Base-by-base conservation (phyloP, 768 basidiomycete genomes). In the Lactarius pseudohatsudake region DNA sequence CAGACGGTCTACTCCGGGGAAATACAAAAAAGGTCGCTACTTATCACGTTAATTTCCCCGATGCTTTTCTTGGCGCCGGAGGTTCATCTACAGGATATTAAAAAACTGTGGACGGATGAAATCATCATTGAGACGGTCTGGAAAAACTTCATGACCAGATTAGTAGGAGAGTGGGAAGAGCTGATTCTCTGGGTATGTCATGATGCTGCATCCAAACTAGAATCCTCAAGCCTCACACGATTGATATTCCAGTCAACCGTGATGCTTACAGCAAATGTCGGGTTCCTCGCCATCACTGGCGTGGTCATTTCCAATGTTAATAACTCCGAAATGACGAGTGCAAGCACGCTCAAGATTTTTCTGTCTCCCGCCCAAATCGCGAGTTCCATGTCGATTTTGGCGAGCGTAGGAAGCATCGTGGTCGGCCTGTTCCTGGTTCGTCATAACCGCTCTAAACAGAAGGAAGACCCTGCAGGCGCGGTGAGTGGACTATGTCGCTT, bases 401-500 rank as follows among this genome's bases (percentile, higher is more conserved):
- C 77, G 3, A 84, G 81, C 64, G 75, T 84, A 20, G 83, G 82
- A 5, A 78, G 79, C 57, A 81, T 83, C 62, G 75, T 84, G 16
- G 66, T 82, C 18, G 80, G 81, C 2, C 74, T 85, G 28, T 71
- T 83, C 10, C 77, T 84, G 5, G 72, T 81, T 43, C 76, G 82
- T 22, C 79, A 81, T 62, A 77, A 78, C 64, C 74, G 78, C 40
- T 75, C 76, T 13, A 60, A 78, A 79, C 66, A 75, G 72, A 50
- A 73, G 72, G 60, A 72, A 76, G 30, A 76, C 73, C 50, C 76
- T 75, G 20, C 57, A 11, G 22, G 45, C 40, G n/a, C 34, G n/a
- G 40, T 45, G 22, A 53, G 50, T 53, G 6, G 13, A 53, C 11
- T 26, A 26, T 15, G 2, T 26, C 13, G 50, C 26, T 26, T 26